Conservation (phyloP, 805 yeast species). For the Myxozyma monticola region DNA sequence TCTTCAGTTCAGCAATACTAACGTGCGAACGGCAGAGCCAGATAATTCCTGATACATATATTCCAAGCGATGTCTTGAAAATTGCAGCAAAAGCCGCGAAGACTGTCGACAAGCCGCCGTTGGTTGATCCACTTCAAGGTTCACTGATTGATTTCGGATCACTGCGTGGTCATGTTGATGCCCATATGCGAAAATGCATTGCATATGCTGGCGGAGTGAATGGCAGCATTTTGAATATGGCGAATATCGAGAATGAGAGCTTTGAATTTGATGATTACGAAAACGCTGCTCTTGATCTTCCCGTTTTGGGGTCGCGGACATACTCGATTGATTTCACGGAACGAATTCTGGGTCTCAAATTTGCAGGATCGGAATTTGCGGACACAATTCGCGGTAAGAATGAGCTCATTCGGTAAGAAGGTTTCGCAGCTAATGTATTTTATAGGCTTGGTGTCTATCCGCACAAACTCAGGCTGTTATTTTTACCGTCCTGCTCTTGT, state of each 20-base stretch:
- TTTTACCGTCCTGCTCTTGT: constrained; percentile 26
- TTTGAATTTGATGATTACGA: constrained; percentile 3
- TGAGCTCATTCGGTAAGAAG: too few relatives aligned
- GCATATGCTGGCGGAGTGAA: constrained; percentile 15
- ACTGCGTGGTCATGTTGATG: constrained; percentile 2
- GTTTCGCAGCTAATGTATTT: too few relatives aligned
- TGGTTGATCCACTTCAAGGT: constrained; percentile 7
- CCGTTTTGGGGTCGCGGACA: constrained; percentile 3
- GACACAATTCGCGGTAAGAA: too few relatives aligned
- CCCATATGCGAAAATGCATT: constrained; percentile 1
- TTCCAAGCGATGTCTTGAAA: constrained; percentile 16
- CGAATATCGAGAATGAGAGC: neutral
- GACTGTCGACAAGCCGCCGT: neutral
- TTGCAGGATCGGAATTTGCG: constrained; percentile 20
- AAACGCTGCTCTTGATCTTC: constrained; percentile 4
- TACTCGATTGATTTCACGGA: constrained; percentile 1
- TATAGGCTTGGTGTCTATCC: constrained; percentile 17
- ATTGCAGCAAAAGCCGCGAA: neutral
- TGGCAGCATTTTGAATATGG: constrained; percentile 7
- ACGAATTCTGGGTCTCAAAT: constrained; percentile 17
- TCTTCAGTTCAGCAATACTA: neutral
- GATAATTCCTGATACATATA: constrained; percentile 14
- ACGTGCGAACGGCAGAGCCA: neutral
- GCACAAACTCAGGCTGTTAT: constrained; percentile 6
- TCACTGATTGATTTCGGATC: constrained; percentile 16